phyloP scores from a whole-genome alignment of 495 filamentous ascomycete species.

The Aspergillus bertholletiae region DNA sequence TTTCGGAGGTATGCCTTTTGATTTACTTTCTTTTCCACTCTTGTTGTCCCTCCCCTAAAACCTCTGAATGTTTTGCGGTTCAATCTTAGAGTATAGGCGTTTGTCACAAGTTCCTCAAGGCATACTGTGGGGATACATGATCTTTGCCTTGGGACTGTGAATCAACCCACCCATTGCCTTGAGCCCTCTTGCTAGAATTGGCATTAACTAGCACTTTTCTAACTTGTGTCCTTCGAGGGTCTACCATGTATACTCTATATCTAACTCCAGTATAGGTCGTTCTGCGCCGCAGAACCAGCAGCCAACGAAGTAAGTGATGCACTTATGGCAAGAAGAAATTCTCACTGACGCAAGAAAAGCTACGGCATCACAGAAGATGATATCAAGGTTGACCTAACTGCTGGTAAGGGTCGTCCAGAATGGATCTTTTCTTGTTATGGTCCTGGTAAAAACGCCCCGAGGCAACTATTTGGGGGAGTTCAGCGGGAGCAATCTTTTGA shows the following conservation, averaged over 20 bases:
- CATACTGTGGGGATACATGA: not conserved
- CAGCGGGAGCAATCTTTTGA: slow-evolving; percentile 80
- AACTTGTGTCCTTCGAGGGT: not conserved
- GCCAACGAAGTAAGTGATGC: slow-evolving; percentile 25
- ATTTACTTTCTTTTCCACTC: slow-evolving; percentile 1
- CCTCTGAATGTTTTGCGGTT: not conserved
- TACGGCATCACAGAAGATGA: slow-evolving; percentile 50
- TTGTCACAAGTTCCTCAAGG: not conserved
- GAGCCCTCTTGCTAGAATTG: not conserved
- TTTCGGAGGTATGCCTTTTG: slow-evolving; percentile 33
- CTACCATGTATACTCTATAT: not conserved
- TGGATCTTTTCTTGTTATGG: slow-evolving; percentile 86
- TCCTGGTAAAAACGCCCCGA: slow-evolving; percentile 66
- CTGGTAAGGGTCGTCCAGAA: slow-evolving; percentile 57
- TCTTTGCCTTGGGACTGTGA: not conserved
- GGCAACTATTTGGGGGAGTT: slow-evolving; percentile 74
- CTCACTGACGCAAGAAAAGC: slow-evolving; percentile 25
- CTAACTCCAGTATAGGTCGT: slow-evolving; percentile 16
- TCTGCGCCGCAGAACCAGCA: slow-evolving; percentile 19
- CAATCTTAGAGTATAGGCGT: not conserved
- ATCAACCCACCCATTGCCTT: not conserved
- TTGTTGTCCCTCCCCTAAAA: not conserved
- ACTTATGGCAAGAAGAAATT: not conserved
- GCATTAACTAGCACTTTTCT: not conserved
- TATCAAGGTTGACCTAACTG: slow-evolving; percentile 62